Percentiles rank a stretch among this genome's conserved stretches.
phyloP scores from a whole-genome alignment of 495 filamentous ascomycete genomes.

The Penicillium maclennaniae region DNA sequence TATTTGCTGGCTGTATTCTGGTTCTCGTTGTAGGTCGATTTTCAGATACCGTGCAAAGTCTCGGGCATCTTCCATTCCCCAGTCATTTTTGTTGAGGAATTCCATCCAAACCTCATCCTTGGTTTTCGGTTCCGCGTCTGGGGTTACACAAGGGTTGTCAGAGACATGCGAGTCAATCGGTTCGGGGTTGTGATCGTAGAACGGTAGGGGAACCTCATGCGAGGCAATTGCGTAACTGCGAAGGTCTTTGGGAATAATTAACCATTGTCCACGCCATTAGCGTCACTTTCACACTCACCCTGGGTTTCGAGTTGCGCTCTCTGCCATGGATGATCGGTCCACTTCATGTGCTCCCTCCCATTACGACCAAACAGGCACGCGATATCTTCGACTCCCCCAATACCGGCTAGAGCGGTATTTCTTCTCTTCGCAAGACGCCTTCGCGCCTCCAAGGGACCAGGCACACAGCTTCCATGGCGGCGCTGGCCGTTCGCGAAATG shows the following conservation, averaged over 20 bases:
- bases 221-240: conserved; percentile 12
- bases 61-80: conserved; percentile 27
- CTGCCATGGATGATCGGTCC: conserved; percentile 33
- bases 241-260: conserved; percentile 9
- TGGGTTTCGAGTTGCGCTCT: conserved; percentile 20
- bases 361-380: conserved; percentile 41
- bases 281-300: conserved; percentile 16
- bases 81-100: conserved; percentile 16
- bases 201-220: conserved; percentile 12
- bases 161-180: conserved; percentile 7
- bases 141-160: background rate
- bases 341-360: conserved; percentile 46
- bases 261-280: background rate
- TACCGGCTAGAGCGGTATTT: conserved; percentile 44
- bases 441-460: conserved; percentile 59
- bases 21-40: conserved; percentile 38
- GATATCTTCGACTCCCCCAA: conserved; percentile 34
- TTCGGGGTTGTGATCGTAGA: conserved; percentile 23
- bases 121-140: background rate
- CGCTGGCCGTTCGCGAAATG: conserved; percentile 43
- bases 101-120: conserved; percentile 13
- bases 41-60: conserved; percentile 24
- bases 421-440: conserved; percentile 48
- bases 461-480: conserved; percentile 52
- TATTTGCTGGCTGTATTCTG: conserved; percentile 38